Conservation (phyloP, 805 yeast genomes). For the Yarrowia deformans region DNA sequence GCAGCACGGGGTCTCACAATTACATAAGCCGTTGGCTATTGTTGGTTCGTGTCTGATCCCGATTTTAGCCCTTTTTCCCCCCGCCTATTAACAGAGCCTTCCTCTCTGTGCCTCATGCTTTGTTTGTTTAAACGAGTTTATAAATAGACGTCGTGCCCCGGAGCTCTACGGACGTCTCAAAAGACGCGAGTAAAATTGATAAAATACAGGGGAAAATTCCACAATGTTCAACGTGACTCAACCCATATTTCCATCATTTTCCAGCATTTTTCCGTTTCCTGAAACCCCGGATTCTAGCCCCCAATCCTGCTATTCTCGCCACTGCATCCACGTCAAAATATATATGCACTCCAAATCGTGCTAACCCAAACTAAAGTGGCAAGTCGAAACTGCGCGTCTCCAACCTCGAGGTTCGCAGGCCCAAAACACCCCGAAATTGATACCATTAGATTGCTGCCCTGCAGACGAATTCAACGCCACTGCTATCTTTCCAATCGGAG, state of each 20-base stretch:
- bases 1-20: background rate
- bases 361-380: slow-evolving; percentile 23
- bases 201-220: background rate
- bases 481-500: background rate
- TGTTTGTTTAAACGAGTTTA: background rate
- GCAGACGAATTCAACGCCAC: background rate
- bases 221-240: background rate
- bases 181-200: no score
- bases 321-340: slow-evolving; percentile 26
- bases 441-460: slow-evolving; percentile 3
- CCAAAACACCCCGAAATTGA: background rate
- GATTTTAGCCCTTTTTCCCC: slow-evolving; percentile 12
- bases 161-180: background rate
- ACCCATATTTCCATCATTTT: no score
- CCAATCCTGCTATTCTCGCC: slow-evolving; percentile 4
- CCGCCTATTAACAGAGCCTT: slow-evolving; percentile 11
- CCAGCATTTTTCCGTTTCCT: no score
- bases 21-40: background rate
- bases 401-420: background rate
- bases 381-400: slow-evolving; percentile 27
- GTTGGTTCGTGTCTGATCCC: background rate
- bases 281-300: no score
- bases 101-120: slow-evolving; percentile 21
- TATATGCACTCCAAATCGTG: background rate
- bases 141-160: slow-evolving; percentile 2